phyloP scores from a whole-genome alignment of 768 basidiomycete genomes.

The Ephemerocybe angulata region DNA sequence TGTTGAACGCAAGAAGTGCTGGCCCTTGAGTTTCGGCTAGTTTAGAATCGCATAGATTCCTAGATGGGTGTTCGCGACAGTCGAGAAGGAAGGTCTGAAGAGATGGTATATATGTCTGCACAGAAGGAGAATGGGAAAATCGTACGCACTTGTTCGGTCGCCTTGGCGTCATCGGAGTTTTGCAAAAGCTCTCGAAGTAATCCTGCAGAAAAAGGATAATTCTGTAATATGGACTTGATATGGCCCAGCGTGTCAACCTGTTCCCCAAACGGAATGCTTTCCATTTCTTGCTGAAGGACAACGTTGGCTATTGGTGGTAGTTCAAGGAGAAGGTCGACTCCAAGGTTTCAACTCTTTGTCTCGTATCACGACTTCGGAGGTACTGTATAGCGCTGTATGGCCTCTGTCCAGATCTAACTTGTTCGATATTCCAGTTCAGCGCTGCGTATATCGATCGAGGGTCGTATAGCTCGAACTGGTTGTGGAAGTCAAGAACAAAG shows the following conservation, averaged over 20 bases:
- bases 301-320: no score
- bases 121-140: not conserved
- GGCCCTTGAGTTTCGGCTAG: slow-evolving; percentile 30
- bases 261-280: slow-evolving; percentile 13
- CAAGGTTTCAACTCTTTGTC: no score
- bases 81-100: slow-evolving; percentile 43
- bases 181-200: slow-evolving; percentile 44
- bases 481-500: no score
- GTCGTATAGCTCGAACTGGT: no score
- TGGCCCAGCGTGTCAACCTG: slow-evolving; percentile 19
- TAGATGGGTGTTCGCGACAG: slow-evolving; percentile 24
- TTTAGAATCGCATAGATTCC: slow-evolving; percentile 22
- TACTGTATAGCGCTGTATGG: no score
- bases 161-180: slow-evolving; percentile 51
- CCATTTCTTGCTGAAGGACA: no score
- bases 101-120: not conserved
- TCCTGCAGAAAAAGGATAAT: slow-evolving; percentile 44
- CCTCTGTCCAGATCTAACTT: no score
- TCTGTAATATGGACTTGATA: slow-evolving; percentile 33
- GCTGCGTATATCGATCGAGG: no score
- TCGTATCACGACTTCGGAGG: no score
- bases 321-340: no score
- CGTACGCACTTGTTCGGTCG: slow-evolving; percentile 36
- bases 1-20: slow-evolving; percentile 45
- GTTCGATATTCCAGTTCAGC: no score